Conservation (phyloP, 805 yeast species). For the Candida maltosa region DNA sequence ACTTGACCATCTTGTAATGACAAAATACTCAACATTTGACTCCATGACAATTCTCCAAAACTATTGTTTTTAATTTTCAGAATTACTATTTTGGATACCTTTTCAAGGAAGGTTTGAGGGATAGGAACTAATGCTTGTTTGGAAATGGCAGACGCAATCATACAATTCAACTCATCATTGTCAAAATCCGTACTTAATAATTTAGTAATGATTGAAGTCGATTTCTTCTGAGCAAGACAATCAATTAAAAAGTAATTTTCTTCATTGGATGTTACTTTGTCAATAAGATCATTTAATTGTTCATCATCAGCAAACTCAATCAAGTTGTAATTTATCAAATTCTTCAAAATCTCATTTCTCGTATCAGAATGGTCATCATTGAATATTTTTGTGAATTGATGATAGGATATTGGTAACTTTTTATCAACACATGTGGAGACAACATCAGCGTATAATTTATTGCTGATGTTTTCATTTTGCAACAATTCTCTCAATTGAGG, state of each 20-base stretch:
- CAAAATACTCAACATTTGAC: slow-evolving; percentile 10
- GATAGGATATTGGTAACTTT: not conserved
- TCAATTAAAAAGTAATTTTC: slow-evolving; percentile 7
- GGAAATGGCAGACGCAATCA: slow-evolving; percentile 16
- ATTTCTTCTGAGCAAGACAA: slow-evolving; percentile 9
- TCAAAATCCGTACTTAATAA: slow-evolving; percentile 8
- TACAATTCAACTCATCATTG: slow-evolving; percentile 15
- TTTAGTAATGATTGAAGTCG: not conserved
- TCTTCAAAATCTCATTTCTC: slow-evolving; percentile 4
- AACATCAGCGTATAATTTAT: slow-evolving; percentile 6
- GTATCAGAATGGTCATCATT: not conserved
- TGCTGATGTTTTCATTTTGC: not conserved
- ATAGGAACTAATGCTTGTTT: not conserved
- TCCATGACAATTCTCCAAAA: slow-evolving; percentile 10
- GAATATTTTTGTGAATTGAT: slow-evolving; percentile 2
- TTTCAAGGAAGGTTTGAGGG: slow-evolving; percentile 7
- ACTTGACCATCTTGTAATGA: too few relatives aligned
- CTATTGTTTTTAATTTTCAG: slow-evolving; percentile 5
- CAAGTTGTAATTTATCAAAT: slow-evolving; percentile 8
- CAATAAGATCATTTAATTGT: slow-evolving; percentile 1
- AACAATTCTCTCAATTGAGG: slow-evolving; percentile 12
- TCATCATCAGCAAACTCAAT: slow-evolving; percentile 3
- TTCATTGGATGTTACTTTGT: not conserved
- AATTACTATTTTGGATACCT: slow-evolving; percentile 5
- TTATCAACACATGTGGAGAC: slow-evolving; percentile 5